Base-by-base conservation (phyloP, 257 asterid genomes). In the Penstemon davidsonii region DNA sequence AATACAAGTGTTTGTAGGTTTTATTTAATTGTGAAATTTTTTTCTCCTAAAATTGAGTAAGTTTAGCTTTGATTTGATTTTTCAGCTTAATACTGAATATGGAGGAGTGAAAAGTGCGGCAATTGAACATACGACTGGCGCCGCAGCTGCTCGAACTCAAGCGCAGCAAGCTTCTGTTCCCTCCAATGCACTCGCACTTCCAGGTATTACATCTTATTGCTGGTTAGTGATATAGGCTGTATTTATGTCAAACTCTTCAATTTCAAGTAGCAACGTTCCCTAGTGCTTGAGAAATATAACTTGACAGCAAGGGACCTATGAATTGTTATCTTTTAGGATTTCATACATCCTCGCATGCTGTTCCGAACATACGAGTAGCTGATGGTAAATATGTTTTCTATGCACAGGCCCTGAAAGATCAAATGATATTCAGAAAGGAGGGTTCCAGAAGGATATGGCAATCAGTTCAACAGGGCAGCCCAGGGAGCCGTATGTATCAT, bases 391-490 rank as follows among this genome's bases (percentile, higher is more conserved):
- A 64, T 72, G 57, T 63, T 50, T 68, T 58, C 11, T 66, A 55
- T 73, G 68, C 78, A 66, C 86, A 94, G 99, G 96, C 69, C 95
- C 99, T 58, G 96, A 83, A 74, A 78, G 73, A 72, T 75, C 90
- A 13, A 74, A 73, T 59, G 87, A 79, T 68, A 69, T 51, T 54
- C 86, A 75, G 57, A 82, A 81, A 78, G 86, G 78, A 55, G 86
- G 66, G 40, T 55, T 75, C 37, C 83, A 63, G 72, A 80, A 70
- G 60, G 89, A 84, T 75, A 74, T 88, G 74, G 87, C 81, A 73
- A 51, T 84, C 68, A 83, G 91, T 79, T 86, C 97, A 53, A 53
- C 89, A 4, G 73, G 81, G 70, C 93, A 85, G 66, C 62, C 84
- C 45, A 82, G 80, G 69, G 73, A 77, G 62, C 19, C 64, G 99